These are phyloP conservation scores for Yamadazyma blattariae DNA, from an alignment of 1,139 yeast genomes.

Conservation along the genomic window DNA sequence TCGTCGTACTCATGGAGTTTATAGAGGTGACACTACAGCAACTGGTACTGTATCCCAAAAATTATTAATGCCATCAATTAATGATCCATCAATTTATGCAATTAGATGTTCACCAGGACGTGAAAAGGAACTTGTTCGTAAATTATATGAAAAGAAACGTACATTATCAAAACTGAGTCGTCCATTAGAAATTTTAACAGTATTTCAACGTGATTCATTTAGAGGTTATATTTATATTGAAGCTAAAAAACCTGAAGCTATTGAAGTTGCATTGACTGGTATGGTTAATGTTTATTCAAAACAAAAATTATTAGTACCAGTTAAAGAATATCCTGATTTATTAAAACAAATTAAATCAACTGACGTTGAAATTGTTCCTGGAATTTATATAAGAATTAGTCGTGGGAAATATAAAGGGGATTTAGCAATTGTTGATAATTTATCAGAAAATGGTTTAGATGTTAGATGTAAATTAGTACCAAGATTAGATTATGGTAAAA, in stretches of 20 bases:
- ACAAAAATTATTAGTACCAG: constrained; percentile 82
- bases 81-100: constrained; percentile 96
- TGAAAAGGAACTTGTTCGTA: constrained; percentile 87
- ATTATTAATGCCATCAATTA: constrained; percentile 88
- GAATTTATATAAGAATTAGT: constrained; percentile 85
- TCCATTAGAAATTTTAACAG: constrained; percentile 79
- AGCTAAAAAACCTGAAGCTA: constrained; percentile 92
- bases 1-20: constrained; percentile 82
- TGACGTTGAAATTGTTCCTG: constrained; percentile 86
- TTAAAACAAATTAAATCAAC: constrained; percentile 86
- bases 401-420: constrained; percentile 93
- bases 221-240: constrained; percentile 90
- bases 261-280: constrained; percentile 83
- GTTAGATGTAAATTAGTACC: constrained; percentile 92
- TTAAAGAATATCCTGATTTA: constrained; percentile 91
- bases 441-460: constrained; percentile 92
- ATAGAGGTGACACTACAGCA: constrained; percentile 79
- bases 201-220: constrained; percentile 91
- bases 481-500: constrained; percentile 83
- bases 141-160: constrained; percentile 74
- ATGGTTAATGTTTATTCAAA: constrained; percentile 78
- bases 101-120: constrained; percentile 90
- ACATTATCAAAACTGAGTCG: constrained; percentile 60
- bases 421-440: constrained; percentile 86
- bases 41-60: constrained; percentile 86